Conservation (phyloP, 495 filamentous ascomycete species). For the Aspergillus bertholletiae region DNA sequence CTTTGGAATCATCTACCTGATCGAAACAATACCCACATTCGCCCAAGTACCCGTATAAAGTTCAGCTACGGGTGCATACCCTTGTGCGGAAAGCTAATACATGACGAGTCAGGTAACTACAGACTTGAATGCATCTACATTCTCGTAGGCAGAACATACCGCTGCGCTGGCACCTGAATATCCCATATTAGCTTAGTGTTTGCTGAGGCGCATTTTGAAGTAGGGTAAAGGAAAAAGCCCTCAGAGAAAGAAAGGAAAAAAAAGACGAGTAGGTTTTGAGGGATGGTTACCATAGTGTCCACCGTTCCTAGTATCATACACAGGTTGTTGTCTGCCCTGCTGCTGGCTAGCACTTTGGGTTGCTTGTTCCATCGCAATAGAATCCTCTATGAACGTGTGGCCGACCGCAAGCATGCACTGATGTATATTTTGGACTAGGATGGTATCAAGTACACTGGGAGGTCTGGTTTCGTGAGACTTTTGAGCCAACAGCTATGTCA, state of each 20-base stretch:
- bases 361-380: constrained; percentile 52
- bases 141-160: constrained; percentile 48
- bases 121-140: background rate
- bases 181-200: background rate
- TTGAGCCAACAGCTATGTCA: background rate
- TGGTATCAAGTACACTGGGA: background rate
- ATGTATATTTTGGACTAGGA: background rate
- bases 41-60: constrained; percentile 92
- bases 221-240: background rate
- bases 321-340: constrained; percentile 56
- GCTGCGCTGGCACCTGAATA: constrained; percentile 72
- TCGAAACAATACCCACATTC: constrained; percentile 61
- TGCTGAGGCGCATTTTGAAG: background rate
- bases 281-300: constrained; percentile 78
- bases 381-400: background rate
- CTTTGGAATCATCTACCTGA: background rate
- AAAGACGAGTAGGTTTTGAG: background rate
- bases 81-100: constrained; percentile 64
- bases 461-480: background rate
- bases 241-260: too few species aligned
- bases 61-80: constrained; percentile 78
- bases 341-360: constrained; percentile 51
- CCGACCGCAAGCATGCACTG: background rate
- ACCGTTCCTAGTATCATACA: constrained; percentile 77
- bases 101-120: constrained; percentile 10